Base-by-base conservation (phyloP, 306 rosid genomes). In the Dryas drummondii region DNA sequence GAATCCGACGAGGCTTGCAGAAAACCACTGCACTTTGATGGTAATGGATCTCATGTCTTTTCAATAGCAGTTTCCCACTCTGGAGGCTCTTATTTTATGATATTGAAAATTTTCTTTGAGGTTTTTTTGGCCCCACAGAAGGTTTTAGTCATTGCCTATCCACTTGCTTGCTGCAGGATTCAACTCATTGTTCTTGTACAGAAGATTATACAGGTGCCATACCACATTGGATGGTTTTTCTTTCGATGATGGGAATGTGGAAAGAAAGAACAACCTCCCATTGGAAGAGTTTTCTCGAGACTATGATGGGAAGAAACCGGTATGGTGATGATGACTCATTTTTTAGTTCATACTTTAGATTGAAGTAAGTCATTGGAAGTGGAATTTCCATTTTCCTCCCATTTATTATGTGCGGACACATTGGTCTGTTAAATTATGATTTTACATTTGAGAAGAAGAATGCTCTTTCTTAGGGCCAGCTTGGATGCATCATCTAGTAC, bases 301-400 rank as follows among this genome's bases (percentile, higher is more conserved):
- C 56, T 90, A 87, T 71, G 99, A 94, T 77, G 87, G 87, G 40
- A 94, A 90, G 84, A 89, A 90, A 87, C 99, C 97, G 88, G 97
- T 94, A 90, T 80, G 45, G n/a, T 62, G 70, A 66, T 69, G 42
- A 68, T 37, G 48, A 4, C 42, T 45, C 22, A 44, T 6, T 16
- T 72, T 51, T 65, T 0, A 19, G 54, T 50, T 40, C 42, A 40
- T 40, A 13, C 13, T 42, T 1, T 50, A 46, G 47, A 63, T 42
- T 26, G 15, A 62, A 32, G 50, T 49, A 4, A 37, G 1, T 47
- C 11, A 13, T 26, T n/a, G 26, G 54, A 19, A 3, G 42, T 6
- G 7, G 14, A 10, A 16, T 62, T 56, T 53, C 16, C 11, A 74
- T 22, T 17, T 60, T 69, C 58, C 10, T 47, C 45, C 37, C 22